Evolutionary conservation across 768 basidiomycete genomes (phyloP).

Genomic region (Harrya chromipes): DNA sequence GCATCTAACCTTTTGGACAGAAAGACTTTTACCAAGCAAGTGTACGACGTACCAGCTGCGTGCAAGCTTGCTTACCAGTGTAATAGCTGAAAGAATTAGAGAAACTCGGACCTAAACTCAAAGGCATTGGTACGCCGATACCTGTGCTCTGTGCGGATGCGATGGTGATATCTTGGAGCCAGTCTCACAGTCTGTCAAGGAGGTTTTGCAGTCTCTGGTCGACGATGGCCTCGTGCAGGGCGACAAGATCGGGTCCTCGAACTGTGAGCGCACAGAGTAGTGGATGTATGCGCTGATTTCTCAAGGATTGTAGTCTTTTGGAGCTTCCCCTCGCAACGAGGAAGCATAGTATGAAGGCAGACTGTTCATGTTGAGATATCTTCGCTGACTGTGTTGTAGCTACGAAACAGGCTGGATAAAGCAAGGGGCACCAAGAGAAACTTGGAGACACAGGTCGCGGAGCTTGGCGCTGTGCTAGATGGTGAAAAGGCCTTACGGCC

Average conservation of each 20-base stretch:
- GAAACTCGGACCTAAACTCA: constrained; percentile 83
- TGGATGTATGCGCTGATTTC: constrained; percentile 22
- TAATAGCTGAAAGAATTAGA: constrained; percentile 85
- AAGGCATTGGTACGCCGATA: constrained; percentile 71
- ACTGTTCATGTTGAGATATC: background rate
- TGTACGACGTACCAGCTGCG: background rate
- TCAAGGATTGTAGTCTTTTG: constrained; percentile 67
- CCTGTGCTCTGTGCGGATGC: background rate
- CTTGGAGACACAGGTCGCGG: constrained; percentile 46
- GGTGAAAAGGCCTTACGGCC: constrained; percentile 52
- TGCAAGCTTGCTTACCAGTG: background rate
- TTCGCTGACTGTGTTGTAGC: constrained; percentile 34
- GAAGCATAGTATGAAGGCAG: constrained; percentile 56
- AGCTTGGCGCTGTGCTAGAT: constrained; percentile 46
- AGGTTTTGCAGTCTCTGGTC: constrained; percentile 82
- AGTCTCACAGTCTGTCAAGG: constrained; percentile 92
- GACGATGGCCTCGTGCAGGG: constrained; percentile 82
- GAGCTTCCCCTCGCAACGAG: constrained; percentile 91
- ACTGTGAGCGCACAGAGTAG: constrained; percentile 55
- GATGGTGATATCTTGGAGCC: background rate
- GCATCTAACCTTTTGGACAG: constrained; percentile 36
- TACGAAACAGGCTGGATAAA: constrained; percentile 52
- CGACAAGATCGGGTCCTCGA: constrained; percentile 94
- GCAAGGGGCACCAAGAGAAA: constrained; percentile 45
- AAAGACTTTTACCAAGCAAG: constrained; percentile 76